These are phyloP conservation scores for Boletus vinaceobasis DNA, from an alignment of 768 basidiomycete species.

Conservation along the genomic window DNA sequence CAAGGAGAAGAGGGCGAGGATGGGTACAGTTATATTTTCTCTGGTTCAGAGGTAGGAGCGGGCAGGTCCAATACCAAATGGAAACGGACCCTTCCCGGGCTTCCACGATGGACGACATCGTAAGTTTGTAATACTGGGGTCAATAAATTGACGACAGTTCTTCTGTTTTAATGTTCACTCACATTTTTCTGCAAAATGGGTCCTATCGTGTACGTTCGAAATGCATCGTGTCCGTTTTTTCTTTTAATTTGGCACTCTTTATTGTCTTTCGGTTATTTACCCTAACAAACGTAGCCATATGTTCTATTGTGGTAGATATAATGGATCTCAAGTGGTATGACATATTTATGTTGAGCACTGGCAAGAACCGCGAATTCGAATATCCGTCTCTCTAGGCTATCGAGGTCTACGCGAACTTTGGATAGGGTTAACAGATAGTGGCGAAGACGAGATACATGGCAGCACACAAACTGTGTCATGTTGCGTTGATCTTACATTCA, in stretches of 20 bases:
- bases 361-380: not conserved
- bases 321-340: constrained; percentile 9
- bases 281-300: constrained; percentile 11
- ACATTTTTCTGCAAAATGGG: constrained; percentile 7
- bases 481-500: no score
- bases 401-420: not conserved
- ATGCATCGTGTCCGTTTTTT: constrained; percentile 4
- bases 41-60: constrained; percentile 15
- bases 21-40: constrained; percentile 22
- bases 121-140: constrained; percentile 8
- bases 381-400: not conserved
- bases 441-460: no score
- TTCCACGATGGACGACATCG: constrained; percentile 28
- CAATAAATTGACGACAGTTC: not conserved
- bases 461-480: no score
- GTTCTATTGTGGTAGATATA: constrained; percentile 24
- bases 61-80: constrained; percentile 25
- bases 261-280: not conserved
- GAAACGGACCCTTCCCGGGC: constrained; percentile 33
- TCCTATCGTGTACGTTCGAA: no score
- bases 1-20: constrained; percentile 30
- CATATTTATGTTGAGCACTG: not conserved
- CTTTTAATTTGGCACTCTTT: constrained; percentile 4
- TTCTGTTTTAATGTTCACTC: constrained; percentile 2
- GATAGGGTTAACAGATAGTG: no score